Evolutionary conservation across 1,284 basidiomycete species (phyloP).

Genomic region (Clitocybe nebularis): DNA sequence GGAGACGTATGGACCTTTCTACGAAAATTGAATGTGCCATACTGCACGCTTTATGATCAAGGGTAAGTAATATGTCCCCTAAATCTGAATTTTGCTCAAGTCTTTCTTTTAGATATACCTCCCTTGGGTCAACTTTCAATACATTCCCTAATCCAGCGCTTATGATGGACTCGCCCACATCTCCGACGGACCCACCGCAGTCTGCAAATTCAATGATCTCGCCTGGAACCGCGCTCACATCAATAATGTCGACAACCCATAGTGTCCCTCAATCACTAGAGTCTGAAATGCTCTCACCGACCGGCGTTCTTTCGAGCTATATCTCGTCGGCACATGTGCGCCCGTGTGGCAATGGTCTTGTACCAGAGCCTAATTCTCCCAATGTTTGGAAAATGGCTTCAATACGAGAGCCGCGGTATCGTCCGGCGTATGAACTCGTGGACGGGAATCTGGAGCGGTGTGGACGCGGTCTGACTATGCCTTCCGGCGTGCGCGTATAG

Average conservation of each 20-base stretch:
- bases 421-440: constrained; percentile 75
- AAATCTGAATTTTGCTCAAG: neutral
- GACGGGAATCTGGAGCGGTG: constrained; percentile 78
- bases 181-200: constrained; percentile 2
- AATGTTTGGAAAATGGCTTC: constrained; percentile 15
- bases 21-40: constrained; percentile 71
- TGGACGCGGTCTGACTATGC: constrained; percentile 38
- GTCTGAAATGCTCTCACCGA: constrained; percentile 23
- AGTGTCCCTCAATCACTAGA: constrained; percentile 13
- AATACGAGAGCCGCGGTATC: constrained; percentile 37
- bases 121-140: constrained; percentile 92
- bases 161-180: constrained; percentile 32
- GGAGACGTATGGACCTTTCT: constrained; percentile 88
- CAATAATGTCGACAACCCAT: constrained; percentile 24
- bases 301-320: constrained; percentile 21
- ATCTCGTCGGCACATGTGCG: constrained; percentile 23
- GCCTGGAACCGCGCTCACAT: constrained; percentile 21
- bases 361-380: constrained; percentile 4
- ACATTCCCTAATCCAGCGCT: constrained; percentile 91
- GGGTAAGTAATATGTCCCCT: constrained; percentile 54
- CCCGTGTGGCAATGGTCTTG: constrained; percentile 13
- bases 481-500: too few relatives aligned
- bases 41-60: constrained; percentile 88
- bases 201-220: constrained; percentile 16
- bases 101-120: constrained; percentile 79